Base-by-base conservation (phyloP, 2,329 filamentous ascomycete genomes). In the Ramularia collo-cygni region DNA sequence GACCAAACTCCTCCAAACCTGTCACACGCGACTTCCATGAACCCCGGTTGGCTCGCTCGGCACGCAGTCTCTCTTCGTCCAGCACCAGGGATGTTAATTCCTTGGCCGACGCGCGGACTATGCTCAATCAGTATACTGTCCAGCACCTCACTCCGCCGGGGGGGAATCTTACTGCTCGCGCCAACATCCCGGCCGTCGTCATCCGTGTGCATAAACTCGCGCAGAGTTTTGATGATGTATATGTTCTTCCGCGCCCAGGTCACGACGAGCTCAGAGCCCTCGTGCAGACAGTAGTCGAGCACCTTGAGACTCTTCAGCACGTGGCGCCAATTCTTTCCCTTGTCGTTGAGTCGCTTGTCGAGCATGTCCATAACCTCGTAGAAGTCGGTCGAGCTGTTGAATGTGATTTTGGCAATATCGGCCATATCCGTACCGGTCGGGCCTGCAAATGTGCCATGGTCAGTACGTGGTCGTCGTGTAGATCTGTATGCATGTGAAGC, bases 291-390 rank as follows among this genome's bases (percentile, higher is more conserved):
- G 67, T 98, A 98, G 65, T 98, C 92, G 42, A 96, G 76, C 38
- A 98, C 92, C 64, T 98, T 98, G 53, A 98, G 73, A 29, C 92
- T 93, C 68, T 98, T 98, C 44, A 98, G 71, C 9, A 98, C 92
- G 63, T 98, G 92, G 56, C 92, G 82, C 92, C 92, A 98, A 64
- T 98, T 98, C 75, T 96, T 98, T 60, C 92, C 92, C 67, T 98
- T 96, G 67, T 98, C 92, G 58, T 98, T 98, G 59, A 98, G 71
- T 53, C 92, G 83, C 72, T 96, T 96, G 68, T 98, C 92, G 53
- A 98, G 74, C 87, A 98, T 98, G 64, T 98, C 92, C 83, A 98
- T 95, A 58, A 98, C 95, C 64, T 98, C 90, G 70, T 95, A 95
- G 70, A 98, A 98, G 64, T 96, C 92, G 66, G 84, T 90, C 26